phyloP scores from a whole-genome alignment of 208 protist genomes.

The Trypanosoma avium region DNA sequence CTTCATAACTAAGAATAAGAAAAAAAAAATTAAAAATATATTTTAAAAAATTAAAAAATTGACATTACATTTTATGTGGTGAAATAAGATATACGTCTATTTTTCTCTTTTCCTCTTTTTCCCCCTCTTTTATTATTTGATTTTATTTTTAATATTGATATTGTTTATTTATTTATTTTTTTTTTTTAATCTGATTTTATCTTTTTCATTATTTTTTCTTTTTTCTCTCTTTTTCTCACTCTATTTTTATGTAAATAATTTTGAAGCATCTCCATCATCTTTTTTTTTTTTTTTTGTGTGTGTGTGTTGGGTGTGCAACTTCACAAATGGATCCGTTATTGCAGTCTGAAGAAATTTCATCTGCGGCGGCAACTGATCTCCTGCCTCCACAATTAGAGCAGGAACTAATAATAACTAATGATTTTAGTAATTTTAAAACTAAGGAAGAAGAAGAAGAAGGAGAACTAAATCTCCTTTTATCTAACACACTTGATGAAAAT shows the following conservation, averaged over 20 bases:
- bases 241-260: not conserved
- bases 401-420: too few species aligned
- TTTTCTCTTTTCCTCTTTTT: constrained; percentile 16
- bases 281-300: constrained; percentile 23
- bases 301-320: not conserved
- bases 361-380: not conserved
- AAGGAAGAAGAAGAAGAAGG: not conserved
- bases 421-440: too few species aligned
- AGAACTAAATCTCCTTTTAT: not conserved
- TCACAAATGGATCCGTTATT: constrained; percentile 18
- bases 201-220: not conserved
- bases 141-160: not conserved
- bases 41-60: too few species aligned
- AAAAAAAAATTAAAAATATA: not conserved
- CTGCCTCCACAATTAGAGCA: too few species aligned
- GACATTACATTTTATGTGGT: too few species aligned
- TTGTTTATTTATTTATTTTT: not conserved
- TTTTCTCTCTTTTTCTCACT: constrained; percentile 14
- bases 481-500: not conserved
- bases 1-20: constrained; percentile 47
- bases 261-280: constrained; percentile 6
- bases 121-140: not conserved
- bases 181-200: not conserved
- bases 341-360: constrained; percentile 13
- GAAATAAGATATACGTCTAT: too few species aligned